Base-by-base conservation (phyloP, 495 filamentous ascomycete genomes). In the Aspergillus heteromorphus region DNA sequence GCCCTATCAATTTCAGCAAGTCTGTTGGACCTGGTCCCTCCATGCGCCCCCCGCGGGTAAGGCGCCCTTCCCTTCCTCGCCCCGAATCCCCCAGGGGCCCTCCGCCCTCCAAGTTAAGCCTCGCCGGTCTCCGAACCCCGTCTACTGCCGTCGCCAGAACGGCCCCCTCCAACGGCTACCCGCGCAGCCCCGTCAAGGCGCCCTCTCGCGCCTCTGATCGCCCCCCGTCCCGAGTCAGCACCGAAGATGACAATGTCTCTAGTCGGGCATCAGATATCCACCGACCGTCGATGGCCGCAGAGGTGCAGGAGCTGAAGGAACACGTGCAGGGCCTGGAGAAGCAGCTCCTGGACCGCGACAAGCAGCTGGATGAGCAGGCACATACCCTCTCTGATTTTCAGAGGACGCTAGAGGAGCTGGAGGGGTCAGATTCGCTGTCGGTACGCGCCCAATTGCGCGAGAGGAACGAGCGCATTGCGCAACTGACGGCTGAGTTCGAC, bases 401-500 rank as follows among this genome's bases (percentile, higher is more conserved):
- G 56, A 56, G 58, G 19, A 72, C 65, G 10, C 47, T 78, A 60
- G 65, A 74, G 55, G 86, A 85, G 55, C 68, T 88, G n/a, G 91
- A 95, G 43, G 87, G 91, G 34, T 83, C 83, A 47, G 91, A 96
- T 65, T 79, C 83, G 4, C 61, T 82, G 4, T 88, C 91, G 58
- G 75, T 99, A 50, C 88, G 93, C 27, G 79, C 84, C 11, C 68
- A 96, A 54, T 71, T 99, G 31, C 82, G 92, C 16, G 95, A 99
- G 67, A 96, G 96, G 76, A 96, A 97, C 60, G 93, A 99, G 41
- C 95, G 90, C 73, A 97, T 99, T 59, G 81, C 83, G 11, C 84
- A 91, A 75, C 78, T 99, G 60, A 97, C 90, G 2, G 83, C 87
- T 4, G 95, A 99, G 64, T 99, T 99, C 58, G 93, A 99, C 67